Evolutionary conservation across 371 early-diverging fungal species (phyloP).

Genomic region (Rhizopus arrhizus): DNA sequence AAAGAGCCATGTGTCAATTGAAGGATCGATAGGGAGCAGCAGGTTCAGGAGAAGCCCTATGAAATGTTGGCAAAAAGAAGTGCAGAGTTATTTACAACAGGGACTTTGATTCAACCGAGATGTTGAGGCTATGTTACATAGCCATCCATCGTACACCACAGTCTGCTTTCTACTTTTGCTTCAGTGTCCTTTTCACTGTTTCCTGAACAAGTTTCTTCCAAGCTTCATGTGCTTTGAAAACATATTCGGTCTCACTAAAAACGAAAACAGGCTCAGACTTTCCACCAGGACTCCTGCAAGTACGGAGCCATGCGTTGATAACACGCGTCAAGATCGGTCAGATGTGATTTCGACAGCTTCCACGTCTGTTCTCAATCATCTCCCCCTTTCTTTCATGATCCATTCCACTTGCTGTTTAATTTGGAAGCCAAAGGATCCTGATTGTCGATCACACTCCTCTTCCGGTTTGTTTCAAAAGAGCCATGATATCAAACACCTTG

Average conservation of each 20-base stretch:
- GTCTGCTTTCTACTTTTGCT: conserved; percentile 47
- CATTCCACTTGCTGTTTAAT: conserved; percentile 64
- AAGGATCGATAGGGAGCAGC: conserved; percentile 68
- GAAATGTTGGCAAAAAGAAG: neutral
- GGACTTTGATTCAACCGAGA: conserved; percentile 71
- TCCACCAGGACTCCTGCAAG: conserved; percentile 97
- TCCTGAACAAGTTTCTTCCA: conserved; percentile 90
- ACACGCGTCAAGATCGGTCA: conserved; percentile 86
- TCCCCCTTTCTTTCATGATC: neutral
- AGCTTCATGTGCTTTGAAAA: conserved; percentile 93
- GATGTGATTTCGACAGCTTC: conserved; percentile 91
- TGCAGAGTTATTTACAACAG: conserved; percentile 53
- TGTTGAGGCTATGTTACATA: conserved; percentile 58
- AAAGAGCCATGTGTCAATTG: conserved; percentile 97
- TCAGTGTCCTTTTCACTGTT: conserved; percentile 67
- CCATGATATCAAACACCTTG: conserved; percentile 95
- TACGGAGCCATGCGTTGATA: conserved; percentile 96
- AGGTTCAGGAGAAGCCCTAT: conserved; percentile 41
- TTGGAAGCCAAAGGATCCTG: conserved; percentile 88
- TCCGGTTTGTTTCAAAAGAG: conserved; percentile 98
- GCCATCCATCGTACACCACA: neutral
- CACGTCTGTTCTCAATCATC: conserved; percentile 61
- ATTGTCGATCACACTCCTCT: conserved; percentile 90
- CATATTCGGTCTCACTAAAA: conserved; percentile 91
- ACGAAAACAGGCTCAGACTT: conserved; percentile 96